Evolutionary conservation across 164 flowering plant genomes (phyloP).

Genomic region (Magnolia officinalis): DNA sequence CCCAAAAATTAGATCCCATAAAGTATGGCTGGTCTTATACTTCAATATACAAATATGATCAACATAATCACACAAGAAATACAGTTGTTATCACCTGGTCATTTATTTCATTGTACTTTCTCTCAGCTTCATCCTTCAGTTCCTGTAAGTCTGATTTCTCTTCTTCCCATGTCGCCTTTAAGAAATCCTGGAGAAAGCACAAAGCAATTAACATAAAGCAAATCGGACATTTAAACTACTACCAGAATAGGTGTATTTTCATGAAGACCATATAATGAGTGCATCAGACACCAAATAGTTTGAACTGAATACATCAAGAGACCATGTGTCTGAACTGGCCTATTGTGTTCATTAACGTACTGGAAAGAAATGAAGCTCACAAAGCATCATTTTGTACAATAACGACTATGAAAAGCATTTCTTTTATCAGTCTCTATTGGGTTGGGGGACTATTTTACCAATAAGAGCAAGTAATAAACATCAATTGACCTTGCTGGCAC

Average conservation of each 20-base stretch:
- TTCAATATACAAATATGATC: not conserved
- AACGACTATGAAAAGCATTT: no score
- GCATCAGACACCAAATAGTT: not conserved
- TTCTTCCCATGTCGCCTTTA: constrained; percentile 58
- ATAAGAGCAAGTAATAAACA: no score
- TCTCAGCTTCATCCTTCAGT: constrained; percentile 58
- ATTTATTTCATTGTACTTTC: constrained; percentile 66
- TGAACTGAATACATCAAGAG: no score
- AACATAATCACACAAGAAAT: not conserved
- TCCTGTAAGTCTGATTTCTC: constrained; percentile 54
- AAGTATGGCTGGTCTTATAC: no score
- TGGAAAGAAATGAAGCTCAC: no score
- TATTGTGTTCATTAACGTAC: no score
- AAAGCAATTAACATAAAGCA: not conserved
- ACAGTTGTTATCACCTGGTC: constrained; percentile 55
- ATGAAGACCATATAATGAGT: not conserved
- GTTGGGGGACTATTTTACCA: no score
- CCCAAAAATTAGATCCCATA: no score
- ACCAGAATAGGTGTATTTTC: not conserved
- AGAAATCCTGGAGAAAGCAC: constrained; percentile 39
- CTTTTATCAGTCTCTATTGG: no score
- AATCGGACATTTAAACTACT: not conserved
- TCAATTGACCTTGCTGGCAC: no score
- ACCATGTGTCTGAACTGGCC: no score
- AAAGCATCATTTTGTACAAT: no score